These are phyloP conservation scores for Cyberlindnera japonica DNA, from an alignment of 805 yeast genomes.

Conservation along the genomic window DNA sequence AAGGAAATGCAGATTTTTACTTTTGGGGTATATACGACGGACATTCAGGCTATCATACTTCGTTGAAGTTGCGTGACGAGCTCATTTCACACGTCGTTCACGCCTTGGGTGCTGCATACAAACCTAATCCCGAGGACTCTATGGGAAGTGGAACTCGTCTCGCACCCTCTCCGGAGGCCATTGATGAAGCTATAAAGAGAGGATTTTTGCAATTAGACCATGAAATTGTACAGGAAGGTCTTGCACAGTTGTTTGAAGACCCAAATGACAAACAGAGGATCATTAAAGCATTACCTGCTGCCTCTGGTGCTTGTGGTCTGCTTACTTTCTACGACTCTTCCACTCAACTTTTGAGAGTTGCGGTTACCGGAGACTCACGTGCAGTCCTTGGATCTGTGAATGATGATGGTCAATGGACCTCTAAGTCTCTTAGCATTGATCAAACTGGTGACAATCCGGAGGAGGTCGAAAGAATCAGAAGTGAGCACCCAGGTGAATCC, in stretches of 20 bases:
- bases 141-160: conserved; percentile 39
- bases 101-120: conserved; percentile 65
- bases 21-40: conserved; percentile 97
- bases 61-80: conserved; percentile 77
- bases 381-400: conserved; percentile 78
- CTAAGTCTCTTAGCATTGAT: conserved; percentile 79
- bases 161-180: conserved; percentile 62
- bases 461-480: conserved; percentile 76
- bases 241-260: conserved; percentile 62
- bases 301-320: conserved; percentile 93
- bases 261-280: conserved; percentile 60
- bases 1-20: conserved; percentile 69
- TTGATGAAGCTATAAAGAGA: conserved; percentile 74
- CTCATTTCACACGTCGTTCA: conserved; percentile 72
- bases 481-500: conserved; percentile 86
- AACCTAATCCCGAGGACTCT: conserved; percentile 43
- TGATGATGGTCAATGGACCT: conserved; percentile 75
- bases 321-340: conserved; percentile 82
- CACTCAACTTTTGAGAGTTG: conserved; percentile 70
- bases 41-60: conserved; percentile 94
- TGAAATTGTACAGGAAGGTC: conserved; percentile 74
- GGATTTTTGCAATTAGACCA: conserved; percentile 85
- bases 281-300: conserved; percentile 75
- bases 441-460: conserved; percentile 91
- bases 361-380: conserved; percentile 95